Evolutionary conservation across 495 filamentous ascomycete genomes (phyloP), one percentile per base, ranked within the genome.

Genomic region (Rhypophila decipiens): DNA sequence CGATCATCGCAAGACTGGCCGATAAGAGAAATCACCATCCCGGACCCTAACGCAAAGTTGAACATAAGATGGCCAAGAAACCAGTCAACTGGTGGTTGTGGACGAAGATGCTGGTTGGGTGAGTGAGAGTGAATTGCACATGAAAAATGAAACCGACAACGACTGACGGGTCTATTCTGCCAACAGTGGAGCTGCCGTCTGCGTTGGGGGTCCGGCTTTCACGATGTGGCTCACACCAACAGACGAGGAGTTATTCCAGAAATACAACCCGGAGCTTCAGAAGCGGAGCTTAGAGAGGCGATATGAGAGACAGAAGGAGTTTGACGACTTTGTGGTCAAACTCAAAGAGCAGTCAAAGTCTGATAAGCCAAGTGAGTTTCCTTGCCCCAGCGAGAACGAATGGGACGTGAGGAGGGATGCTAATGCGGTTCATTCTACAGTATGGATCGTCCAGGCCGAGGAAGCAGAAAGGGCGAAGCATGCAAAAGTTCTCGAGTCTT

Each of bases 211-310:
- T 20, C 91, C 91, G 24, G 85, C 86, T 4, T 67, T 96, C 38
- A 80, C 90, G n/a, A 72, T 78, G 59, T 94, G 78, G 53, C 71
- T 97, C 31, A 78, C 81, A 42, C 93, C 94, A 3, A 81, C 87
- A 5, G 88, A 96, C 53, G 93, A 96, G 63, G 90, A 96, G 67
- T 74, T 97, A 8, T 87, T 95, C 72, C 59, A 90, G 75, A 81
- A 75, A 65, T 97, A 96, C 72, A 97, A 90, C 63, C 90, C 91
- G 1, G 93, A 97, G 12, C 78, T 97, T 3, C 87, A 91, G 62
- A 86, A 86, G 64, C 78, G 84, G 54, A 87, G 85, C 44, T 67
- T 90, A 1, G 87, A 88, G 58, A 75, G 84, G 43, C 78, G 90
- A 23, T 71, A 83, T 38, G 77, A 81, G 53, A 77, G 75, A 44